phyloP scores from a whole-genome alignment of 2,329 filamentous ascomycete species.

The Didymella keratinophila region DNA sequence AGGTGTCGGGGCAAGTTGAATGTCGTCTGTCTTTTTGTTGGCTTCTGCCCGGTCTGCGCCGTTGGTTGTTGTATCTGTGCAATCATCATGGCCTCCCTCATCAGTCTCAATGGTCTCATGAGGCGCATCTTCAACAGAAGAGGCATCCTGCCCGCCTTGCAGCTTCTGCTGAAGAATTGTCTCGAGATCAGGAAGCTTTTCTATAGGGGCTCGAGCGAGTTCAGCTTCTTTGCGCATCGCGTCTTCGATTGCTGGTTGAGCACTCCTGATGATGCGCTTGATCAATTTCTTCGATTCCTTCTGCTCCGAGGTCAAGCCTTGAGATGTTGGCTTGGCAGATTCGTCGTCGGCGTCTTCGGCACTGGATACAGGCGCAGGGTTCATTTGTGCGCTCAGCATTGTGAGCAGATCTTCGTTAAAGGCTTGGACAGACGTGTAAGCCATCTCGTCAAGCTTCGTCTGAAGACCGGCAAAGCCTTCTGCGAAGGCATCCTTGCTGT shows the following conservation, averaged over 20 bases:
- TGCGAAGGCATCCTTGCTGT: slow-evolving; percentile 63
- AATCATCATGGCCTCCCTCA: slow-evolving; percentile 19
- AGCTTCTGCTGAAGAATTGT: slow-evolving; percentile 73
- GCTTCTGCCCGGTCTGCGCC: slow-evolving; percentile 25
- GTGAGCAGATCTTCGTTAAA: slow-evolving; percentile 67
- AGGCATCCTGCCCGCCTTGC: slow-evolving; percentile 55
- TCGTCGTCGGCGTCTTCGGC: slow-evolving; percentile 53
- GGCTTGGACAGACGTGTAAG: slow-evolving; percentile 67
- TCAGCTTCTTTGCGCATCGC: slow-evolving; percentile 84
- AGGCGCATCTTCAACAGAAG: slow-evolving; percentile 33
- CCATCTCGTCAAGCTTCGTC: slow-evolving; percentile 62
- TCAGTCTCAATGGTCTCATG: slow-evolving; percentile 35
- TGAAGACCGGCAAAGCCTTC: slow-evolving; percentile 62
- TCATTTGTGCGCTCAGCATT: slow-evolving; percentile 64
- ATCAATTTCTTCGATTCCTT: slow-evolving; percentile 85
- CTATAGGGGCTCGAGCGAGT: slow-evolving; percentile 72
- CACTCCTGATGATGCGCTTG: slow-evolving; percentile 84
- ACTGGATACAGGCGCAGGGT: slow-evolving; percentile 55
- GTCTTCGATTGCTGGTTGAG: slow-evolving; percentile 79
- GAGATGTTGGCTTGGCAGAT: slow-evolving; percentile 52
- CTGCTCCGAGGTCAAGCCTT: slow-evolving; percentile 65
- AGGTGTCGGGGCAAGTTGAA: slow-evolving; percentile 47
- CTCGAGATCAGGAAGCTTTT: slow-evolving; percentile 78
- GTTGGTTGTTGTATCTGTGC: slow-evolving; percentile 22
- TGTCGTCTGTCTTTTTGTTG: slow-evolving; percentile 30